Conservation (phyloP, 768 basidiomycete genomes). For the Strobilomyces confusus region DNA sequence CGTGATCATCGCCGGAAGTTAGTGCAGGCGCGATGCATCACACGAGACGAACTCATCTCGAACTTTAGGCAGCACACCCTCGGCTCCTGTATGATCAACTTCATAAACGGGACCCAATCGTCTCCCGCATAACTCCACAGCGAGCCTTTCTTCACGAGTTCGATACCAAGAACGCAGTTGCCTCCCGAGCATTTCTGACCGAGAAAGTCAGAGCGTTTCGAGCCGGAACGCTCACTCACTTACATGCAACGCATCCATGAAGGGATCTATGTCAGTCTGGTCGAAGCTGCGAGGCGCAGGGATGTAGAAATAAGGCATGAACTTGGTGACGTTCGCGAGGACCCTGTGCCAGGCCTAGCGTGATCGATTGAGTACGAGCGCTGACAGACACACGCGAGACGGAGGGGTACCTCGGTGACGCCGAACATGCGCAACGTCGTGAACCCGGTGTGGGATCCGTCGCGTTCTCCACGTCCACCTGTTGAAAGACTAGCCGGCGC, state of each 20-base stretch:
- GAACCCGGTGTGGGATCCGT: slow-evolving; percentile 38
- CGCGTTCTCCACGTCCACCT: slow-evolving; percentile 86
- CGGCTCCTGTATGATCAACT: slow-evolving; percentile 71
- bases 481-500: slow-evolving; percentile 88
- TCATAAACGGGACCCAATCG: slow-evolving; percentile 75
- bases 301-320: slow-evolving; percentile 92
- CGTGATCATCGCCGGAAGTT: slow-evolving; percentile 37
- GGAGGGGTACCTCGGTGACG: slow-evolving; percentile 71
- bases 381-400: neutral
- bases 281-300: slow-evolving; percentile 81
- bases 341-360: slow-evolving; percentile 82
- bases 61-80: slow-evolving; percentile 78
- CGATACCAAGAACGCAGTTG: slow-evolving; percentile 45
- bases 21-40: slow-evolving; percentile 6
- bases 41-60: slow-evolving; percentile 66
- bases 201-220: neutral
- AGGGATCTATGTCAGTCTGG: slow-evolving; percentile 58
- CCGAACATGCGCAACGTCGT: slow-evolving; percentile 76
- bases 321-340: slow-evolving; percentile 74
- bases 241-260: slow-evolving; percentile 74
- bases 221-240: slow-evolving; percentile 23
- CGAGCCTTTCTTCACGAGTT: slow-evolving; percentile 62
- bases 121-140: slow-evolving; percentile 92
- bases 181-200: slow-evolving; percentile 27
- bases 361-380: slow-evolving; percentile 1